Percentiles rank a stretch among this genome's conserved stretches.
Conservation (phyloP, 2,329 filamentous ascomycete genomes). For the Alternaria sp. region DNA sequence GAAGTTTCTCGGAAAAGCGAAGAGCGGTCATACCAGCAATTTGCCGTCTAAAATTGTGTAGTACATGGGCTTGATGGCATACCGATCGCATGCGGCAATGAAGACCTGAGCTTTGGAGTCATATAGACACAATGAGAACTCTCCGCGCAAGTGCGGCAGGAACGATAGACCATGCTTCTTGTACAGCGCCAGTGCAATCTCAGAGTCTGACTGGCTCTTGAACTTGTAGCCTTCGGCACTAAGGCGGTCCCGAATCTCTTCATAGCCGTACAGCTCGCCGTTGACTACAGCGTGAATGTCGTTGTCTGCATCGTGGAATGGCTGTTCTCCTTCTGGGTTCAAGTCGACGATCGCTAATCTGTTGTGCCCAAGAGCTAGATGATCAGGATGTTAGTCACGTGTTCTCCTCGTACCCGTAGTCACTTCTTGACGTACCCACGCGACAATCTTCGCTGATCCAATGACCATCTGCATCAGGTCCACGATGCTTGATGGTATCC, state of each 20-base stretch:
- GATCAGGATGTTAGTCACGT: conserved; percentile 12
- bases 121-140: conserved; percentile 62
- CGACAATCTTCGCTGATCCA: conserved; percentile 55
- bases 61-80: conserved; percentile 64
- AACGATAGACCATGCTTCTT: conserved; percentile 54
- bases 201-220: conserved; percentile 56
- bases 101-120: conserved; percentile 52
- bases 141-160: conserved; percentile 58
- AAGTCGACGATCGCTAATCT: conserved; percentile 37
- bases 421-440: conserved; percentile 44
- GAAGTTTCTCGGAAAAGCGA: not conserved
- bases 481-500: conserved; percentile 51
- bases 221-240: conserved; percentile 52
- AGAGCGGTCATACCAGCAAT: conserved; percentile 43
- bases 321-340: conserved; percentile 27
- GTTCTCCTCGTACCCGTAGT: not conserved
- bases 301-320: conserved; percentile 26
- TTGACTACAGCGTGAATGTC: conserved; percentile 63
- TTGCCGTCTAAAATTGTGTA: conserved; percentile 53
- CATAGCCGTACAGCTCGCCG: conserved; percentile 65
- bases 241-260: conserved; percentile 51
- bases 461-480: conserved; percentile 54
- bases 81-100: conserved; percentile 60
- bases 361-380: conserved; percentile 31
- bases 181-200: conserved; percentile 60